Evolutionary conservation across 2,329 filamentous ascomycete species (phyloP), one percentile per base, ranked within the genome.

Genomic region (Fusarium camptoceras): DNA sequence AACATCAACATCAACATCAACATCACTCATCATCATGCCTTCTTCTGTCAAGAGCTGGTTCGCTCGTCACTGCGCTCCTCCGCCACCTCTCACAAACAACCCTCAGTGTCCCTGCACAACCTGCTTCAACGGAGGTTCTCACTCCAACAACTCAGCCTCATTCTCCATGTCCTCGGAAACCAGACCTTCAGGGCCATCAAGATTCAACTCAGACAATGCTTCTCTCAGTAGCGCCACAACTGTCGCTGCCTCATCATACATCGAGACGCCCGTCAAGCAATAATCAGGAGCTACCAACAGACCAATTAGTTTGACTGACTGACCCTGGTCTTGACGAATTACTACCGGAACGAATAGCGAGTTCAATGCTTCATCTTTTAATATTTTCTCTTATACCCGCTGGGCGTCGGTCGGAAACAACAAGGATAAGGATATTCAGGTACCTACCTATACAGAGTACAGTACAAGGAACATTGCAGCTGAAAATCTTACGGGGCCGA

Each of bases 11-110:
- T 25, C 41, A 54, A 34, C 20, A 10, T 22, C 25, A 22, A 24
- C 34, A 27, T 46, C 47, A 22, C 37, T 30, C 24, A 47, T 55
- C 71, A 74, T 48, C 48, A 78, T 79, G 78, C 71, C 78, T 64
- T 80, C 78, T 34, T 62, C 72, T 53, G 73, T 67, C 47, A 77
- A 76, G 51, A 76, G 73, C 68, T 82, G 81, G 81, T 81, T 81
- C 64, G 77, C 79, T 50, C 80, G 80, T 65, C 81, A 82, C 76
- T 81, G 79, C 66, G 73, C 79, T 49, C 79, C 81, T 56, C 78
- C 78, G 20, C 80, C 80, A 3, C 79, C 81, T 47, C 73, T 80
- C 71, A 77, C 76, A 72, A 70, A 71, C 62, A 73, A 72, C 34
- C 73, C 78, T 6, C 66, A 75, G 22, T 82, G 81, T 58, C 79